Percentiles rank a stretch among this genome's conserved stretches.
Conservation (phyloP, 1,284 basidiomycete species). For the Sporisorium scitamineum region DNA sequence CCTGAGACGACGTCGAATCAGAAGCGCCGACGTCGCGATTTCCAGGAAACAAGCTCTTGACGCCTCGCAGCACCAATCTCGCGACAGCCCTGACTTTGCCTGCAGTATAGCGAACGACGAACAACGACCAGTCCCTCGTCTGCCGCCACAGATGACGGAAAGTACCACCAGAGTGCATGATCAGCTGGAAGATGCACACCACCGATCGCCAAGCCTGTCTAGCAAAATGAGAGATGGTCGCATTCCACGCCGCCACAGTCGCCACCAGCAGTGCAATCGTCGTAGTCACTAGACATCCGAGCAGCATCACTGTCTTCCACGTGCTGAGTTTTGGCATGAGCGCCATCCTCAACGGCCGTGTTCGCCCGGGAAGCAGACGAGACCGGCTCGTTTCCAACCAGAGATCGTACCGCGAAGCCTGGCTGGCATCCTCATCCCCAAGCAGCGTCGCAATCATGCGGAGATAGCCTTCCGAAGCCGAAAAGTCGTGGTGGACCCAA, state of each 20-base stretch:
- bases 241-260: slow-evolving; percentile 34
- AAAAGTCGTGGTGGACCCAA: slow-evolving; percentile 45
- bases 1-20: slow-evolving; percentile 5
- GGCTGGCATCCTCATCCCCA: slow-evolving; percentile 21
- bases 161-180: slow-evolving; percentile 24
- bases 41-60: slow-evolving; percentile 10
- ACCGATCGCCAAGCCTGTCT: slow-evolving; percentile 36
- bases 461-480: slow-evolving; percentile 46
- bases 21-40: slow-evolving; percentile 4
- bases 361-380: slow-evolving; percentile 36
- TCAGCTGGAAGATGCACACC: slow-evolving; percentile 33
- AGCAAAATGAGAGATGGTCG: slow-evolving; percentile 35
- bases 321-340: slow-evolving; percentile 17
- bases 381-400: slow-evolving; percentile 22
- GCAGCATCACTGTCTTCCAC: slow-evolving; percentile 30
- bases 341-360: slow-evolving; percentile 36
- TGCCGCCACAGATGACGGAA: slow-evolving; percentile 35
- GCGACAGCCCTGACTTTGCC: slow-evolving; percentile 9
- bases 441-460: slow-evolving; percentile 39
- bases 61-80: slow-evolving; percentile 3
- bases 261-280: slow-evolving; percentile 26
- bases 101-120: slow-evolving; percentile 25
- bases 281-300: slow-evolving; percentile 28
- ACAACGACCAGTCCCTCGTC: slow-evolving; percentile 19
- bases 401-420: slow-evolving; percentile 34